Conservation (phyloP, 2,329 filamentous ascomycete genomes). For the Aschersonia sp. region DNA sequence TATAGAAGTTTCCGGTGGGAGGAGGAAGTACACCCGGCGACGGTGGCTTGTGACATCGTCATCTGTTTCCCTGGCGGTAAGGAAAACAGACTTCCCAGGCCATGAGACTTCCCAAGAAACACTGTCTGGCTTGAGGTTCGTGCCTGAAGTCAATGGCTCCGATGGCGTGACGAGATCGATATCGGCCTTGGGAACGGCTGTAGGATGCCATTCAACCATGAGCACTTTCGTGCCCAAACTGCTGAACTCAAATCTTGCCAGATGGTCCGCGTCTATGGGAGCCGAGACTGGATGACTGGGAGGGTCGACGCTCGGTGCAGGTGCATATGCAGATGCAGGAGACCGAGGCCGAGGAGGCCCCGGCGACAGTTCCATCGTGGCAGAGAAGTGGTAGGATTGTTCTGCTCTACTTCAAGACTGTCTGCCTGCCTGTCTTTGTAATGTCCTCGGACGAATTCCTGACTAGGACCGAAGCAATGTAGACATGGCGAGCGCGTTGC, state of each 20-base stretch:
- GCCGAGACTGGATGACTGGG: conserved; percentile 2
- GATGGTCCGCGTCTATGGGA: conserved; percentile 18
- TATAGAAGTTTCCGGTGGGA: conserved; percentile 57
- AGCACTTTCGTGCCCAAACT: conserved; percentile 82
- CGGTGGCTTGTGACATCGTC: conserved; percentile 19
- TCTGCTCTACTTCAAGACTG: not conserved
- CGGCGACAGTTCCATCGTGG: conserved; percentile 15
- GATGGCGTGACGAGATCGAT: not conserved
- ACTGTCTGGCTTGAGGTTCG: conserved; percentile 4
- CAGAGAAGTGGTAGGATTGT: not conserved
- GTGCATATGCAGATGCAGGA: not conserved
- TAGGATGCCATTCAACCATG: conserved; percentile 76
- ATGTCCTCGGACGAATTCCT: conserved; percentile 4
- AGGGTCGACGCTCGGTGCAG: not conserved
- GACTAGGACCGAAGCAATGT: conserved; percentile 4
- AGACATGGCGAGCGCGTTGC: conserved; percentile 3
- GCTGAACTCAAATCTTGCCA: conserved; percentile 71
- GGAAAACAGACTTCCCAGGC: conserved; percentile 63
- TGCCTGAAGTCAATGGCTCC: not conserved
- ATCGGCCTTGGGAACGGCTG: too few species aligned
- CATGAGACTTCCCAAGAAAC: conserved; percentile 64
- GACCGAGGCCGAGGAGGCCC: conserved; percentile 12
- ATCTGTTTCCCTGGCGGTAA: conserved; percentile 39
- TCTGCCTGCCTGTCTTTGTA: conserved; percentile 3
- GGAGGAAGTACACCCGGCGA: conserved; percentile 64